Evolutionary conservation across 2,329 filamentous ascomycete species (phyloP).

Genomic region (Sporothrix globosa): DNA sequence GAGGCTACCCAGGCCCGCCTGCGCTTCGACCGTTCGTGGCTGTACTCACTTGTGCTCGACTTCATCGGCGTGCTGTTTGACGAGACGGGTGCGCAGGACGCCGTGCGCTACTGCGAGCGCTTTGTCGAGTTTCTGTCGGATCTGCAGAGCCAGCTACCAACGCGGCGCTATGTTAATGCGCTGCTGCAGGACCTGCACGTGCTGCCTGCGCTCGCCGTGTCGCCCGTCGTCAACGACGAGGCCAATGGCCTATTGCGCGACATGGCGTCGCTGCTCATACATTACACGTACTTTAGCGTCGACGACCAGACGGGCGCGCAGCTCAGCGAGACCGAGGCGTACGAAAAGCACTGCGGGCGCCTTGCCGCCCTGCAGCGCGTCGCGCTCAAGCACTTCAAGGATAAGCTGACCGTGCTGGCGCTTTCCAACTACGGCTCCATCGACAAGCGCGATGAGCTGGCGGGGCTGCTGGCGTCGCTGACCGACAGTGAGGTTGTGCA

Average conservation of each 20-base stretch:
- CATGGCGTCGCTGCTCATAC: slow-evolving; percentile 75
- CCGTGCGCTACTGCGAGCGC: slow-evolving; percentile 84
- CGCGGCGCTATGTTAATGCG: slow-evolving; percentile 88
- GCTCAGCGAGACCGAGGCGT: slow-evolving; percentile 70
- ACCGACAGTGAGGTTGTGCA: slow-evolving; percentile 73
- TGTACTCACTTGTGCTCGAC: slow-evolving; percentile 82
- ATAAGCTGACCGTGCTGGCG: slow-evolving; percentile 87
- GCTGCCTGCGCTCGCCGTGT: slow-evolving; percentile 74
- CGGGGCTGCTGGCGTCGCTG: slow-evolving; percentile 71
- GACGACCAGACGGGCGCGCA: slow-evolving; percentile 88
- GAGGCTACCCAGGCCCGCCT: slow-evolving; percentile 75
- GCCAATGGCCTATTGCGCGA: slow-evolving; percentile 79
- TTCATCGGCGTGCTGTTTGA: slow-evolving; percentile 76
- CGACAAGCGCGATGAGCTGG: slow-evolving; percentile 76
- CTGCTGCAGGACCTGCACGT: slow-evolving; percentile 84
- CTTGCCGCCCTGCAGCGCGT: slow-evolving; percentile 80
- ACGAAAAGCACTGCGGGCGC: slow-evolving; percentile 75
- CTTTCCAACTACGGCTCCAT: slow-evolving; percentile 91
- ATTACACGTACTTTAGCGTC: slow-evolving; percentile 86
- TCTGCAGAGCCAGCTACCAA: slow-evolving; percentile 89
- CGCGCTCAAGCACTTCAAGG: slow-evolving; percentile 79
- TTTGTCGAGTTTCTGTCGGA: slow-evolving; percentile 90
- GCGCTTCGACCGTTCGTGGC: slow-evolving; percentile 90
- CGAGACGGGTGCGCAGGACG: slow-evolving; percentile 51
- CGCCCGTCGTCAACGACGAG: slow-evolving; percentile 74